Base-by-base conservation (phyloP, 352 stramenopile genomes). In the Phytophthora sojae region DNA sequence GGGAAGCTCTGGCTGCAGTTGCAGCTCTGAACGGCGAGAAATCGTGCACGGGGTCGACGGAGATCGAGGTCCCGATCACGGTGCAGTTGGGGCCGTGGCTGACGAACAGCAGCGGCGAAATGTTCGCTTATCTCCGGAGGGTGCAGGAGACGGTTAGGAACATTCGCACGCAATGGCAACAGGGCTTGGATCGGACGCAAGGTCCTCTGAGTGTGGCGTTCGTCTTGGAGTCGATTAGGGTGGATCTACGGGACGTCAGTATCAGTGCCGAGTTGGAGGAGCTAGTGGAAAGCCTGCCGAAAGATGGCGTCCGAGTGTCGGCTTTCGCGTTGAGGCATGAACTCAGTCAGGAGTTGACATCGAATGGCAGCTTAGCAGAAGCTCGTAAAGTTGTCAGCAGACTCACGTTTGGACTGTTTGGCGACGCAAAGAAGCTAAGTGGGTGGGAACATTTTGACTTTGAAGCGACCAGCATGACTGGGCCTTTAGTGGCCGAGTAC, bases 51-150 rank as follows among this genome's bases (percentile, higher is more conserved):
- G 61, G 42, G n/a, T 70, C 64, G 23, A 77, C 60, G 11, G 70
- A 77, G 56, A 71, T 77, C 29, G 70, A 77, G 23, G 54, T 77
- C 9, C 70, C 70, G n/a, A 29, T 77, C 47, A 62, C 65, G 19
- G 37, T 77, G 14, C 58, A 77, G 32, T 51, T 77, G 14, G 64
- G 60, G 2, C 59, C 70, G 4, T 77, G 70, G 70, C 25, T 77
- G 39, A 57, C 65, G 11, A 25, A 11, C 6, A 67, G 39, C 21
- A 71, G 49, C 25, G 50, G 61, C 12, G 56, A 54, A 5, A 74
- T 64, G 64, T 35, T 77, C 2, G 30, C 1, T 15, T 77, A 77
- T 49, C 49, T 73, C 15, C 59, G 50, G 23, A 56, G 57, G 14
- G 12, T 74, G 4, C 70, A 77, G 25, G 37, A 70, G 30, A 69